Conservation (phyloP, 768 basidiomycete genomes). For the Phaeotremella skinneri region DNA sequence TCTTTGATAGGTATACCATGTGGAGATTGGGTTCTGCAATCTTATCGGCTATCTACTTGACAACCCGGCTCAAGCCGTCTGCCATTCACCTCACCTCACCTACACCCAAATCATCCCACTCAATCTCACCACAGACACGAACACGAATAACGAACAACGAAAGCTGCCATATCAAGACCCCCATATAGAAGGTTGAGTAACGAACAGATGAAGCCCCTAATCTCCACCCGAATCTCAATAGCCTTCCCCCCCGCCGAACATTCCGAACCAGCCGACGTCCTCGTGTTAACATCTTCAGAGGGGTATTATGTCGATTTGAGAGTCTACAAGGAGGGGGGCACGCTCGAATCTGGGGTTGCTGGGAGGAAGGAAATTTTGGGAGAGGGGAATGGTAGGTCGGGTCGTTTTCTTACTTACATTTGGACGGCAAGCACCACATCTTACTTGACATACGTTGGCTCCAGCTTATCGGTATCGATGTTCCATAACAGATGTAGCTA, state of each 20-base stretch:
- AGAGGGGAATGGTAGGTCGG: conserved; percentile 2
- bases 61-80: too few relatives aligned
- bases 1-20: too few relatives aligned
- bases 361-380: background rate
- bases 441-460: background rate
- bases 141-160: background rate
- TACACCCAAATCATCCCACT: too few relatives aligned
- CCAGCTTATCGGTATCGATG: background rate
- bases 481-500: background rate
- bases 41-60: too few relatives aligned
- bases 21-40: too few relatives aligned
- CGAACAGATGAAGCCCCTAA: background rate
- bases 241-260: background rate
- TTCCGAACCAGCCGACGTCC: background rate
- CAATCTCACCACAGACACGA: too few relatives aligned
- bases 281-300: background rate
- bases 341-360: background rate
- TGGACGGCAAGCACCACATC: too few relatives aligned
- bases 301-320: background rate
- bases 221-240: background rate
- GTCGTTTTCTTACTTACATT: background rate
- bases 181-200: too few relatives aligned
- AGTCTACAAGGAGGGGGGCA: background rate
- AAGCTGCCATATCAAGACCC: background rate
- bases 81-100: too few relatives aligned